Conservation (phyloP, 441 rosid species). For the Syzygium syzygioides region DNA sequence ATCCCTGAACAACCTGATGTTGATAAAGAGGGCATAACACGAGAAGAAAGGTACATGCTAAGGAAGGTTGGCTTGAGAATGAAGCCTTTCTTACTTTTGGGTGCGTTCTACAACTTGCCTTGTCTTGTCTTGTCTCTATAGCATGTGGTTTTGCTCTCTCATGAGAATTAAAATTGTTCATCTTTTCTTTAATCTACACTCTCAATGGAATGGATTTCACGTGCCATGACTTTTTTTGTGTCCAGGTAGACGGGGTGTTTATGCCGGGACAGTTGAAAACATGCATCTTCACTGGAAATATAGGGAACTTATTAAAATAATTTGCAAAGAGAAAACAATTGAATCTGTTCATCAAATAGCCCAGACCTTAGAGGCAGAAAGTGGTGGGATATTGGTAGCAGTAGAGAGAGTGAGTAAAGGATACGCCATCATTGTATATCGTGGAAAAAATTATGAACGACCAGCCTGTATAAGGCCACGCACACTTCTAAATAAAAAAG, state of each 20-base stretch:
- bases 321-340: slow-evolving; percentile 49
- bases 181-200: neutral
- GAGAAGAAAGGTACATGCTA: slow-evolving; percentile 94
- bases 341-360: slow-evolving; percentile 67
- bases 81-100: slow-evolving; percentile 85
- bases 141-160: neutral
- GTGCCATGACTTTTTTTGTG: slow-evolving; percentile 19
- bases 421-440: slow-evolving; percentile 78
- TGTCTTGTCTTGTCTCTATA: neutral
- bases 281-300: slow-evolving; percentile 99
- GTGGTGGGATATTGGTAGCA: slow-evolving; percentile 91
- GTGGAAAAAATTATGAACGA: slow-evolving; percentile 88
- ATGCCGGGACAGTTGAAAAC: slow-evolving; percentile 86
- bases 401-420: slow-evolving; percentile 86
- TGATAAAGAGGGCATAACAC: slow-evolving; percentile 79
- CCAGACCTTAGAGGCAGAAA: slow-evolving; percentile 69
- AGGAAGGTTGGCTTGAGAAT: slow-evolving; percentile 90
- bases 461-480: slow-evolving; percentile 78
- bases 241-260: slow-evolving; percentile 83
- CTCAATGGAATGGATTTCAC: slow-evolving; percentile 1
- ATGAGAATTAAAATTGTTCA: neutral
- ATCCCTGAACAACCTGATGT: slow-evolving; percentile 40
- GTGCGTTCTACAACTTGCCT: slow-evolving; percentile 37
- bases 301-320: slow-evolving; percentile 91
- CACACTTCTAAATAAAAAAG: slow-evolving; percentile 74